Evolutionary conservation across 495 filamentous ascomycete genomes (phyloP).

Genomic region (Haplographium delicatum): DNA sequence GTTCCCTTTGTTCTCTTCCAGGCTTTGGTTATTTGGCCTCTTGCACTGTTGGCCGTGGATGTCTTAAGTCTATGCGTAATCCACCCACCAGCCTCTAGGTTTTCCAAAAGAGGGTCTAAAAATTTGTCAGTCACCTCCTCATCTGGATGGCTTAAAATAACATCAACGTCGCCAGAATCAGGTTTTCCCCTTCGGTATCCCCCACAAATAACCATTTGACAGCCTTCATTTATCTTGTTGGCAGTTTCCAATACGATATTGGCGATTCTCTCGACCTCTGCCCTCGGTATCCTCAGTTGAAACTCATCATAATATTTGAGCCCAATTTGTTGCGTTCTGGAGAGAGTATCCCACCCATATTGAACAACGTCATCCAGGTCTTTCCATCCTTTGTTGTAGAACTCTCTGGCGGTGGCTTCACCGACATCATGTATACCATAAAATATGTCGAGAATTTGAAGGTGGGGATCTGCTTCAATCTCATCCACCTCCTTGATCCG

Average conservation of each 20-base stretch:
- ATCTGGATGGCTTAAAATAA: conserved; percentile 78
- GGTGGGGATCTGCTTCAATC: conserved; percentile 56
- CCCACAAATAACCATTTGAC: conserved; percentile 73
- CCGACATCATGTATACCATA: conserved; percentile 86
- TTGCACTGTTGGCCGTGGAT: conserved; percentile 57
- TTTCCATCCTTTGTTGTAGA: conserved; percentile 71
- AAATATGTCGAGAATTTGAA: conserved; percentile 63
- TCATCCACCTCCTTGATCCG: conserved; percentile 57
- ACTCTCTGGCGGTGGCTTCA: conserved; percentile 74
- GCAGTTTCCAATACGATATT: conserved; percentile 58
- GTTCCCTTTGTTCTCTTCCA: conserved; percentile 39
- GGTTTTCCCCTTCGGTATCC: conserved; percentile 81
- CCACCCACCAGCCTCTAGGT: conserved; percentile 60
- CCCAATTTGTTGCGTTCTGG: conserved; percentile 84
- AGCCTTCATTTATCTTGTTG: conserved; percentile 41
- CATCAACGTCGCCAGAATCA: conserved; percentile 72
- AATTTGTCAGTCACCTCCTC: conserved; percentile 59
- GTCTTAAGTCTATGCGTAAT: conserved; percentile 80
- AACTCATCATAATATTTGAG: conserved; percentile 96
- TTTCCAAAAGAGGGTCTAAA: conserved; percentile 59
- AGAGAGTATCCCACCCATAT: conserved; percentile 69
- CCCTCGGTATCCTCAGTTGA: conserved; percentile 59
- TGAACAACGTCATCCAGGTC: conserved; percentile 82
- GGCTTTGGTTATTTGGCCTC: conserved; percentile 60
- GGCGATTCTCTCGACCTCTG: conserved; percentile 69